Percentiles rank a stretch among this genome's conserved stretches.
phyloP scores from a whole-genome alignment of 352 stramenopile genomes.

The Pythium sp. region DNA sequence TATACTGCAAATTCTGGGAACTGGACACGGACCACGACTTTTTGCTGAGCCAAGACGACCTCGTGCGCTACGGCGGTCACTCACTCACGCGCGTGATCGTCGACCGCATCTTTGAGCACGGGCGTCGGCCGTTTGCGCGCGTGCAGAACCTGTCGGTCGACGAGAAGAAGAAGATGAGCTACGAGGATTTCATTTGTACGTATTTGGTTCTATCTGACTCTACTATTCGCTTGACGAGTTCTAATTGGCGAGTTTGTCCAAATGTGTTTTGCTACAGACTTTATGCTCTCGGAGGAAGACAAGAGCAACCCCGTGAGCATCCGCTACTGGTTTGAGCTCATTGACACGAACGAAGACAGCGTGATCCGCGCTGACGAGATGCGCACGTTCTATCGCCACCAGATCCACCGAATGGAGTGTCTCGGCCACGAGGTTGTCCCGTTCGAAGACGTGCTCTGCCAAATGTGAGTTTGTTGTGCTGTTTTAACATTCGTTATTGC shows the following conservation, averaged over 20 bases:
- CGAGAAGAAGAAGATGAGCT: slow-evolving; percentile 90
- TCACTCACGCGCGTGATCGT: slow-evolving; percentile 85
- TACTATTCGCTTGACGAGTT: background rate
- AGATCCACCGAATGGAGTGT: slow-evolving; percentile 97
- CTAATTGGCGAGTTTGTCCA: background rate
- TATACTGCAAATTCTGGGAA: slow-evolving; percentile 99
- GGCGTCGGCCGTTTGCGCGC: slow-evolving; percentile 75
- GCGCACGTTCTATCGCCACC: slow-evolving; percentile 91
- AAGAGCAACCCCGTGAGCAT: slow-evolving; percentile 96
- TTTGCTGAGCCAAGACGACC: slow-evolving; percentile 75
- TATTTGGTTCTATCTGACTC: background rate
- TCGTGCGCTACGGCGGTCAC: slow-evolving; percentile 82
- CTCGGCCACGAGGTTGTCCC: slow-evolving; percentile 97
- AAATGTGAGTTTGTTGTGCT: slow-evolving; percentile 89
- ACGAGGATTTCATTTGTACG: slow-evolving; percentile 90
- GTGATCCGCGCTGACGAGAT: slow-evolving; percentile 97
- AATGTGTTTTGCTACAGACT: slow-evolving; percentile 60
- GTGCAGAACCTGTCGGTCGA: slow-evolving; percentile 70
- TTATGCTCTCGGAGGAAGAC: slow-evolving; percentile 99
- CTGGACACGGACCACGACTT: slow-evolving; percentile 94
- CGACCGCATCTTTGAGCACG: slow-evolving; percentile 85
- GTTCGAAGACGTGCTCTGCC: slow-evolving; percentile 98
- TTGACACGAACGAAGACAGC: slow-evolving; percentile 97
- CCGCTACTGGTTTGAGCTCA: slow-evolving; percentile 98
- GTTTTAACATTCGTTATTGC: background rate